Conservation (phyloP, 208 protist genomes). For the Tritrichomonas musculus region DNA sequence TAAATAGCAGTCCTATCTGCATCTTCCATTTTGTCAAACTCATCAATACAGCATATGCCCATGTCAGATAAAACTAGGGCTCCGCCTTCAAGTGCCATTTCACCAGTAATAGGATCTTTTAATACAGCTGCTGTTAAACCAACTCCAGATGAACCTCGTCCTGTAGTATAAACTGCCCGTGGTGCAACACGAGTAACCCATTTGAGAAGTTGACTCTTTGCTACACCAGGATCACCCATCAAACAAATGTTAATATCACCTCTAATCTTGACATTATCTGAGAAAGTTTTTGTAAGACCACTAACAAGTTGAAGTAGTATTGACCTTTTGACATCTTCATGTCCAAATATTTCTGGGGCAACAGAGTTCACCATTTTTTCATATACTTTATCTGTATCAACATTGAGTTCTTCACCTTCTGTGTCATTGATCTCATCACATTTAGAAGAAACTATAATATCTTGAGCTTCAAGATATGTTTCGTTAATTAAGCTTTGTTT, state of each 20-base stretch:
- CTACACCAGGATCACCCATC: slow-evolving; percentile 59
- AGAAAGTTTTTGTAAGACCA: slow-evolving; percentile 43
- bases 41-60: slow-evolving; percentile 62
- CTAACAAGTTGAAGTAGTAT: slow-evolving; percentile 69
- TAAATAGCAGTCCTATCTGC: slow-evolving; percentile 57
- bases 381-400: neutral
- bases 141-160: slow-evolving; percentile 68
- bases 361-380: slow-evolving; percentile 54
- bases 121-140: slow-evolving; percentile 73
- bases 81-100: slow-evolving; percentile 63
- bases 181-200: slow-evolving; percentile 52
- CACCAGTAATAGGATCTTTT: slow-evolving; percentile 59
- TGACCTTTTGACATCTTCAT: slow-evolving; percentile 72
- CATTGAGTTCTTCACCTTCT: neutral
- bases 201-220: slow-evolving; percentile 68
- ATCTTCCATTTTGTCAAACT: slow-evolving; percentile 63
- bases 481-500: slow-evolving; percentile 59
- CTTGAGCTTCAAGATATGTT: slow-evolving; percentile 65
- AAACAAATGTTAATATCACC: slow-evolving; percentile 59
- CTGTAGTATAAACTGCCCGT: slow-evolving; percentile 65
- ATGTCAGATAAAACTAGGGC: slow-evolving; percentile 57
- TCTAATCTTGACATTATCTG: slow-evolving; percentile 65
- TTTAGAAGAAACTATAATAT: neutral
- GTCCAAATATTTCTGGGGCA: slow-evolving; percentile 76
- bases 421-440: neutral